Base-by-base conservation (phyloP, 2,329 filamentous ascomycete species). In the Colletotrichum sp. region DNA sequence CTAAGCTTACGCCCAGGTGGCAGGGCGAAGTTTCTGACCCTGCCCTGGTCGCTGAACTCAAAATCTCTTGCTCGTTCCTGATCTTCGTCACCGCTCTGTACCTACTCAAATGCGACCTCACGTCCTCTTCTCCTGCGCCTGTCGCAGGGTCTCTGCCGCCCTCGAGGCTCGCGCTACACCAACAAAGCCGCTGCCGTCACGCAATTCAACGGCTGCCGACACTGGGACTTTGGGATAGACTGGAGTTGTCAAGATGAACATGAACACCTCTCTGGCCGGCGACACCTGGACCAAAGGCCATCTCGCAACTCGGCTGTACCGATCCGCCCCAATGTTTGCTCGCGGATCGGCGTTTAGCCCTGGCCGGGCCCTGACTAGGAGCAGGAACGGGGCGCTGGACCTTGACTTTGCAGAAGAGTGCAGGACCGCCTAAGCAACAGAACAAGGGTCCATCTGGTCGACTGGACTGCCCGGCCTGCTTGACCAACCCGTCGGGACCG, bases 401-500 rank as follows among this genome's bases (percentile, higher is more conserved):
- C 68, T 61, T 32, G 55, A 28, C 22, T 11, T 28, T 16, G 55
- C 22, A 27, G 55, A 32, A 63, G 30, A 61, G 39, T 61, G 55
- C 69, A 71, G 69, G 44, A 36, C 28, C 63, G 55, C 65, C 61
- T 69, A 32, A 61, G 25, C 55, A 67, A 57, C 68, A 32, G 61
- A 55, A 63, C 44, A 60, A 73, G 73, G 73, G 73, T 68, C 39
- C 64, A 68, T 75, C 64, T 64, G 34, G 70, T 59, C 19, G 57
- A 73, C 36, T 59, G 39, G 59, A n/a, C 27, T 74, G 25, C 64
- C 59, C 52, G 70, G 73, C 74, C 32, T 69, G n/a, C 64, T 65
- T 65, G 70, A 76, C 74, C 74, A 74, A 19, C 74, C 70, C 65
- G 70, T 76, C 74, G 74, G 74, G 70, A 60, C 65, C 64, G 68